A percentile compares a stretch with the other conserved stretches of the same genome.
These are phyloP conservation scores for Parascedosporium putredinis DNA, from an alignment of 2,329 filamentous ascomycete species.

Conservation along the genomic window DNA sequence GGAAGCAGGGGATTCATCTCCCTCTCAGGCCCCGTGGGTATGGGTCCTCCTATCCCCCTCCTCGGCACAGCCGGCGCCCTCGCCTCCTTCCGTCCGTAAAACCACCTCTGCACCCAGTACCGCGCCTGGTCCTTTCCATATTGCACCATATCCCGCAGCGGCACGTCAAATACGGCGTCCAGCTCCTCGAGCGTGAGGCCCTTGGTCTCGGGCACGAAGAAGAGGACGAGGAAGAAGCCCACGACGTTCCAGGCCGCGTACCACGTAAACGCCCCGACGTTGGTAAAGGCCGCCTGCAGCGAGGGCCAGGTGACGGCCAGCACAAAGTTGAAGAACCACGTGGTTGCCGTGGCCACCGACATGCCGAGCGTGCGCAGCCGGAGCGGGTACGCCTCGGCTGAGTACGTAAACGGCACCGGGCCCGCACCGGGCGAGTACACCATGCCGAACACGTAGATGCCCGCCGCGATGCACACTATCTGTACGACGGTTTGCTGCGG, in stretches of 20 bases:
- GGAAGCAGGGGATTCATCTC: no score
- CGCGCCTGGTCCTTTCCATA: slow-evolving; percentile 3
- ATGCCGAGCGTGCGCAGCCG: slow-evolving; percentile 53
- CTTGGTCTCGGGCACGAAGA: slow-evolving; percentile 33
- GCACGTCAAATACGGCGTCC: slow-evolving; percentile 22
- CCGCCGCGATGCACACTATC: slow-evolving; percentile 33
- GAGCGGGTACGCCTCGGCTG: slow-evolving; percentile 55
- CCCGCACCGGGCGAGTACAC: slow-evolving; percentile 52
- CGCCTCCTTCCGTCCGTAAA: not conserved
- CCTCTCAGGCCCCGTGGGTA: not conserved
- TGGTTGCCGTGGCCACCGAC: slow-evolving; percentile 44
- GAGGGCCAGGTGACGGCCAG: slow-evolving; percentile 36
- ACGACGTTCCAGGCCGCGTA: slow-evolving; percentile 38
- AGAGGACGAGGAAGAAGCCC: slow-evolving; percentile 31
- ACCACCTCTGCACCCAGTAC: slow-evolving; percentile 1
- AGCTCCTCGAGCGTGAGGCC: slow-evolving; percentile 34
- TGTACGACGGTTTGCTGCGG: slow-evolving; percentile 23
- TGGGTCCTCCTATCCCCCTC: not conserved
- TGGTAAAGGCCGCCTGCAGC: slow-evolving; percentile 29
- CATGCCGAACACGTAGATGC: slow-evolving; percentile 37
- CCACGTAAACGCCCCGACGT: slow-evolving; percentile 37
- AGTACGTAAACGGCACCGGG: slow-evolving; percentile 55
- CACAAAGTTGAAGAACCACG: slow-evolving; percentile 33
- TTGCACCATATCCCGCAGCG: not conserved
- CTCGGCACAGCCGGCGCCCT: slow-evolving; percentile 4